Evolutionary conservation across 2,329 filamentous ascomycete genomes (phyloP), one percentile per base, ranked within the genome.

Genomic region (Ophiostoma sp.): DNA sequence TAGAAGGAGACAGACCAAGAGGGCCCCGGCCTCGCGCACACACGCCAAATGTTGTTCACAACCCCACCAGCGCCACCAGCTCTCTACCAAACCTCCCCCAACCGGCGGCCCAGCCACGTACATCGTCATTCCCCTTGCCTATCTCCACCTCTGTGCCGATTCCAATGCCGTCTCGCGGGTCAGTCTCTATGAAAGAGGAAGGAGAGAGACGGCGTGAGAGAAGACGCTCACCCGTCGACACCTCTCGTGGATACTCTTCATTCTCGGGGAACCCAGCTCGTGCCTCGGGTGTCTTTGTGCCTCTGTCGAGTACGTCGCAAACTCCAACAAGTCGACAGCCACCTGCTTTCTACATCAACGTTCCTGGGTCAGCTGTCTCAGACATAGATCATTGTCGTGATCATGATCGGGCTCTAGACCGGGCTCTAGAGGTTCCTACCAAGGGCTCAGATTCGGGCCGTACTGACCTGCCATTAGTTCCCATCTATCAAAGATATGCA

Each of bases 401-500:
- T 13, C 39, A 41, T 15, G 39, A 41, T 10, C 39, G 13, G 39
- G 39, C 39, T 39, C 36, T 39, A 8, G 36, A 67, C 4, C 44
- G 65, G 33, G 7, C 20, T 4, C 70, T 62, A 75, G 75, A 1
- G 27, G 20, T n/a, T 4, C 70, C 65, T 75, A 75, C 1, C n/a
- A 65, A 27, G 31, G 15, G 57, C 2, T 57, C 27, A 10, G 68
- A 69, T 23, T 36, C 62, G 10, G 35, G 64, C 36, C 78, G 79
- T 54, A 78, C 80, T 6, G 76, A 83, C 31, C 80, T 82, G 3
- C 80, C 82, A 1, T 67, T 71, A 15, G 67, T 67, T 7, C 52
- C 69, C 1, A 67, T 68, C 4, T 87, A 83, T 74, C 80, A 85
- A 60, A 82, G 84, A 6, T 86, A 84, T 74, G 85, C 85, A 0